Evolutionary conservation across 208 protist genomes (phyloP), one percentile per base, ranked within the genome.

Genomic region (Trypanosoma theileri): DNA sequence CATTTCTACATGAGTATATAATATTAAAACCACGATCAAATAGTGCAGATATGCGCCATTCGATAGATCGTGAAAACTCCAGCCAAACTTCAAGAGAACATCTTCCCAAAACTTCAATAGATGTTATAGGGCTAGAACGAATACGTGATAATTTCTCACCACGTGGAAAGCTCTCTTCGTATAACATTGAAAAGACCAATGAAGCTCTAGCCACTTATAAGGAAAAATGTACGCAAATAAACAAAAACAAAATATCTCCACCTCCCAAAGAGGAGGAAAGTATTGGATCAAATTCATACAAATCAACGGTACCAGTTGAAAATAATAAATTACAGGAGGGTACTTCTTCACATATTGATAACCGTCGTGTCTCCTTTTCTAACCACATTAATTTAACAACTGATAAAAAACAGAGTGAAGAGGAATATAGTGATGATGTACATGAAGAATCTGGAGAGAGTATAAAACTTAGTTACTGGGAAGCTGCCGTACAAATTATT

Each of bases 401-500:
- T 45, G 12, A 9, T 40, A 11, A 52, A 52, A 11, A 21, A n/a
- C 10, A 62, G 8, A 40, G 57, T 45, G 22, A 62, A 52, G 57
- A 62, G 35, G 57, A 57, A 14, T 6, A 67, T 13, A 9, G 40
- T 16, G 17, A 3, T 45, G 59, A 63, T 31, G 41, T 9, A 16
- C 50, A 59, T 41, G 51, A n/a, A n/a, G n/a, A n/a, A n/a, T n/a
- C n/a, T n/a, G n/a, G n/a, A n/a, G n/a, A n/a, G n/a, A n/a, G n/a
- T n/a, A n/a, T n/a, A n/a, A n/a, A n/a, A n/a, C n/a, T n/a, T n/a
- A n/a, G n/a, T n/a, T n/a, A n/a, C n/a, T n/a, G n/a, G n/a, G n/a
- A n/a, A 3, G 83, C 79, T 0, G 24, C 79, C 14, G 76, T 88
- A 62, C 75, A 90, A n/a, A 62, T 94, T 50, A 35, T 92, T 24